phyloP scores from a whole-genome alignment of 2,329 filamentous ascomycete species.

The Neodidymelliopsis sp. region DNA sequence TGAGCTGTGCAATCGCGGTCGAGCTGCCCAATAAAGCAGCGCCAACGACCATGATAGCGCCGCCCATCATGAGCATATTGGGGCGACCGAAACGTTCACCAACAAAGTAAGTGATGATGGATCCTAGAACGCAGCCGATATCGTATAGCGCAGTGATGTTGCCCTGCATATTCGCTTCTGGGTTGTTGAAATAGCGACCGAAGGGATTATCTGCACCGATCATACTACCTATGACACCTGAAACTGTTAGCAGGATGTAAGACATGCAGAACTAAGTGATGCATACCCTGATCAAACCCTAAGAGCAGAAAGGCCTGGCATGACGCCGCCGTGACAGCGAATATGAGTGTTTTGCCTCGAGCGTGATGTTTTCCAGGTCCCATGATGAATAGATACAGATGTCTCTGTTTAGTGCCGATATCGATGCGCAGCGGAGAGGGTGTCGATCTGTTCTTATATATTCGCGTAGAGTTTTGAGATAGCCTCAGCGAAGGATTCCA shows the following conservation, averaged over 20 bases:
- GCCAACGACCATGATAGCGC: conserved; percentile 37
- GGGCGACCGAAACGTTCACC: conserved; percentile 36
- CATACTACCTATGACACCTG: conserved; percentile 45
- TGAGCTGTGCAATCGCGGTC: conserved; percentile 32
- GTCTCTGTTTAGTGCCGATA: neutral
- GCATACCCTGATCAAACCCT: conserved; percentile 42
- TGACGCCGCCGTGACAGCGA: conserved; percentile 20
- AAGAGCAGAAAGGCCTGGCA: conserved; percentile 26
- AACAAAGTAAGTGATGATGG: conserved; percentile 32
- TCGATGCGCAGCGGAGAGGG: neutral
- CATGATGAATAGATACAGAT: conserved; percentile 1
- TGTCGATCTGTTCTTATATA: neutral
- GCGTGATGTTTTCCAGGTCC: conserved; percentile 16
- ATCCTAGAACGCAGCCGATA: conserved; percentile 37
- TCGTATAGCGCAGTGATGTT: conserved; percentile 47
- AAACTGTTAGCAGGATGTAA: neutral
- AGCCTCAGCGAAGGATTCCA: neutral
- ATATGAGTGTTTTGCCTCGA: conserved; percentile 15
- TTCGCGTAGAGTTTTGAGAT: neutral
- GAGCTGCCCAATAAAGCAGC: conserved; percentile 30
- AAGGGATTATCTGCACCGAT: conserved; percentile 53
- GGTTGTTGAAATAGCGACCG: conserved; percentile 48
- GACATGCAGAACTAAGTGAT: neutral
- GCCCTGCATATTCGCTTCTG: conserved; percentile 50
- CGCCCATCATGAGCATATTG: conserved; percentile 34